Percentiles rank a stretch among this genome's conserved stretches.
Evolutionary conservation across 1,284 basidiomycete species (phyloP).

Genomic region (Boletellus deceptivus): DNA sequence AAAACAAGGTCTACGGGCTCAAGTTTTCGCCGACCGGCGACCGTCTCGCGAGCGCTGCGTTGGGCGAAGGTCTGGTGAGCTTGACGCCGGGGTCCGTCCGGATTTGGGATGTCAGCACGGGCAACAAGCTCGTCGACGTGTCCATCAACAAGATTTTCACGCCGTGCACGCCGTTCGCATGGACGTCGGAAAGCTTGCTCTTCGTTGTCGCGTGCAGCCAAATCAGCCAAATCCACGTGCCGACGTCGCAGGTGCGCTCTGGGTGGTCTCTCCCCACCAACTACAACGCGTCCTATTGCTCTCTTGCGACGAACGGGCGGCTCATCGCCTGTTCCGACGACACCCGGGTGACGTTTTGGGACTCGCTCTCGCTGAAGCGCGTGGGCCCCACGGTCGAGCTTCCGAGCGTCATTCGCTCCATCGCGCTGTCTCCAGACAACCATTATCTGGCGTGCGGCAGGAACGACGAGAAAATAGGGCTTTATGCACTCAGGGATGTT

Average conservation of each 20-base stretch:
- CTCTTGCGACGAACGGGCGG: conserved; percentile 6
- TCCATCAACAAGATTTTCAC: conserved; percentile 4
- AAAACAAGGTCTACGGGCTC: conserved; percentile 1
- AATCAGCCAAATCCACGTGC: conserved; percentile 1
- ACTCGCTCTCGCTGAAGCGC: background rate
- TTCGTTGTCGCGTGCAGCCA: conserved; percentile 4
- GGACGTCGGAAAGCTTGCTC: background rate
- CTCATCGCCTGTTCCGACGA: conserved; percentile 3
- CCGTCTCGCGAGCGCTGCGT: background rate
- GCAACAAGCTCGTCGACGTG: conserved; percentile 3
- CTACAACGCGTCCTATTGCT: conserved; percentile 1
- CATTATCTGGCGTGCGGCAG: conserved; percentile 12
- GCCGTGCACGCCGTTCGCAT: conserved; percentile 2
- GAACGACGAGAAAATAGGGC: conserved; percentile 6
- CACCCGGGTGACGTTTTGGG: background rate
- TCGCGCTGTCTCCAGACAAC: background rate
- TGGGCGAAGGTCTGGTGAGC: background rate
- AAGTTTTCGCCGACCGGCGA: conserved; percentile 4
- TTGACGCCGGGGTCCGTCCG: conserved; percentile 1
- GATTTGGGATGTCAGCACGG: background rate
- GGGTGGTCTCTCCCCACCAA: conserved; percentile 1
- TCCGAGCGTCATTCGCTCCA: background rate
- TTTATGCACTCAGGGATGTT: conserved; percentile 10
- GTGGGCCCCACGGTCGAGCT: background rate
- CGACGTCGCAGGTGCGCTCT: background rate